Conservation (phyloP, 2,329 filamentous ascomycete species). For the Colletotrichum neosansevieriae region DNA sequence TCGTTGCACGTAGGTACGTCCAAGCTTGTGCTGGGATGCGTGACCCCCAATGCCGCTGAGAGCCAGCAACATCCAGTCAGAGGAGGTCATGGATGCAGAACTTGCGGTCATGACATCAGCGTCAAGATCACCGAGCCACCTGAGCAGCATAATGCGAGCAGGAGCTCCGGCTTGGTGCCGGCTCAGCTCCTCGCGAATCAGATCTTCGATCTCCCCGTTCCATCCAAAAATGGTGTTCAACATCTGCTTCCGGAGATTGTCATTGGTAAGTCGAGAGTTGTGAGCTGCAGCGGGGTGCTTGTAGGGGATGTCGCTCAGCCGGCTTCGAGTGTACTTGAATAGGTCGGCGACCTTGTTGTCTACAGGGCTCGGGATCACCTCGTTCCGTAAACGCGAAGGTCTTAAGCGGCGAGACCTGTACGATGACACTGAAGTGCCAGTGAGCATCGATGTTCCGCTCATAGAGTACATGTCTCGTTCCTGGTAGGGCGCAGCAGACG, state of each 20-base stretch:
- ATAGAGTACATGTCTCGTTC: constrained; percentile 69
- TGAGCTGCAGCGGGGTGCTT: constrained; percentile 73
- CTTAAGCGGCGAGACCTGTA: constrained; percentile 58
- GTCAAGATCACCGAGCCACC: constrained; percentile 91
- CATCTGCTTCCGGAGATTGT: constrained; percentile 91
- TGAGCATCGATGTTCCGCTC: constrained; percentile 59
- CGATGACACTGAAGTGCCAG: constrained; percentile 58
- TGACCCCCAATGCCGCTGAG: constrained; percentile 83
- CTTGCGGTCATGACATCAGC: constrained; percentile 84
- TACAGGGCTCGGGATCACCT: constrained; percentile 82
- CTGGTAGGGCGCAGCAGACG: constrained; percentile 48
- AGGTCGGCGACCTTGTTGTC: constrained; percentile 80
- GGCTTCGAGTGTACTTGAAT: constrained; percentile 86
- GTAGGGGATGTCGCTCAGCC: constrained; percentile 86
- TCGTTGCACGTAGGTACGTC: constrained; percentile 89
- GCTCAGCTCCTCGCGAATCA: constrained; percentile 87
- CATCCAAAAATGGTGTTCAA: constrained; percentile 94
- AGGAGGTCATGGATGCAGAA: constrained; percentile 88
- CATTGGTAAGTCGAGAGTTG: constrained; percentile 73
- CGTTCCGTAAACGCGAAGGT: constrained; percentile 82
- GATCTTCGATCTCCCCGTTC: constrained; percentile 83
- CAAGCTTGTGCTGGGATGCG: constrained; percentile 88
- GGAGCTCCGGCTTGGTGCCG: constrained; percentile 80
- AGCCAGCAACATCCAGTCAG: constrained; percentile 97
- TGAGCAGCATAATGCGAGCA: constrained; percentile 84